phyloP scores from a whole-genome alignment of 768 basidiomycete species.

The Phanerochaete sordida region DNA sequence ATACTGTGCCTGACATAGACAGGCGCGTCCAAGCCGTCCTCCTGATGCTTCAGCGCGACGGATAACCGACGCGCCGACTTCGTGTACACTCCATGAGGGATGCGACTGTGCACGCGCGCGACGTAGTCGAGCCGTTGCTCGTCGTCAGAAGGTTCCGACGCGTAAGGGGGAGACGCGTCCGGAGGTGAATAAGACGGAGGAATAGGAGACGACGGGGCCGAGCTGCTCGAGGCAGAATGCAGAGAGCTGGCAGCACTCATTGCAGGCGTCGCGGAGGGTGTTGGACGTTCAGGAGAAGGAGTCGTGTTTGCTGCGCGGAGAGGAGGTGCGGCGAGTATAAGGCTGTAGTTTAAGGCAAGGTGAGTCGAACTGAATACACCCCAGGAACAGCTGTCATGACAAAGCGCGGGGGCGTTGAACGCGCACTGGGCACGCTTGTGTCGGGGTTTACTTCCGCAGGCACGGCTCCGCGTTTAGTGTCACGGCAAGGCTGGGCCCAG shows the following conservation, averaged over 20 bases:
- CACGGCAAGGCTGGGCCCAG: no score
- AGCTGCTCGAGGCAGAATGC: neutral
- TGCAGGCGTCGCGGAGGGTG: neutral
- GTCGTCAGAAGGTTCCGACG: slow-evolving; percentile 46
- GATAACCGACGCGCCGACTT: slow-evolving; percentile 37
- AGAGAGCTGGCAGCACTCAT: no score
- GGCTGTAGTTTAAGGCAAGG: neutral
- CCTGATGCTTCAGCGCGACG: slow-evolving; percentile 45
- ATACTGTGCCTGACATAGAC: slow-evolving; percentile 40
- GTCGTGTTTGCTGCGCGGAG: neutral
- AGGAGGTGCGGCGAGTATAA: neutral
- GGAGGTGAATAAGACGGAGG: slow-evolving; percentile 56
- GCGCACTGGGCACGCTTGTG: neutral
- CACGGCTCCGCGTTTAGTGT: neutral
- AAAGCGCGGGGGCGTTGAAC: neutral
- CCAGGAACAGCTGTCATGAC: neutral
- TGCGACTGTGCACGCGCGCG: slow-evolving; percentile 18
- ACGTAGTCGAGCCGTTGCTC: slow-evolving; percentile 54
- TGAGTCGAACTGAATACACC: neutral
- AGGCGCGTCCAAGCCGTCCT: slow-evolving; percentile 34
- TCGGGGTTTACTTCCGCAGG: neutral
- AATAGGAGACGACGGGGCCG: slow-evolving; percentile 3
- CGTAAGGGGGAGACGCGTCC: slow-evolving; percentile 53
- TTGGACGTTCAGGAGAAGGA: neutral
- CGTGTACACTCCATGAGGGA: slow-evolving; percentile 39